phyloP scores from a whole-genome alignment of 208 protist genomes.

The Leishmania martiniquensis region DNA sequence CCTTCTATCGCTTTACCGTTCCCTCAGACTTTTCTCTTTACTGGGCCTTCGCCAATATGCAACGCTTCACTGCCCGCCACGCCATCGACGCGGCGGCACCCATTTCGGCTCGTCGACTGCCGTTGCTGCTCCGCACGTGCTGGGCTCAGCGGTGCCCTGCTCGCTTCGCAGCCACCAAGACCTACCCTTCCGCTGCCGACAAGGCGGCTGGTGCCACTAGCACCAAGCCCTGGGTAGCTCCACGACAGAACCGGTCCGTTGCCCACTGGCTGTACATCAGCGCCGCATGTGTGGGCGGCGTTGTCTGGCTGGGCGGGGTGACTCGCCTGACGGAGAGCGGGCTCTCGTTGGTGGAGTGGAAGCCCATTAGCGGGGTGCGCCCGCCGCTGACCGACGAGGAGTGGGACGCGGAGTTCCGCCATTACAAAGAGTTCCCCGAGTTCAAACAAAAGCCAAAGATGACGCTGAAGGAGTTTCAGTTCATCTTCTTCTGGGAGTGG shows the following conservation, averaged over 20 bases:
- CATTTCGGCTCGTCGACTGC: conserved; percentile 5
- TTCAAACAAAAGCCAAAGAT: conserved; percentile 95
- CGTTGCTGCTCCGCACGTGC: conserved; percentile 8
- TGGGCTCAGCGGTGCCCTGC: conserved; percentile 22
- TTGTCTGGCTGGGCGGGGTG: conserved; percentile 94
- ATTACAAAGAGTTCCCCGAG: conserved; percentile 97
- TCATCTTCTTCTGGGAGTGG: conserved; percentile 98
- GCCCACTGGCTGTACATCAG: conserved; percentile 90
- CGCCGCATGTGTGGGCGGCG: conserved; percentile 85
- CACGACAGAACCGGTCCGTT: conserved; percentile 68
- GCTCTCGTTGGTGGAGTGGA: conserved; percentile 96
- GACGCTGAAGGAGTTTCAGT: conserved; percentile 96
- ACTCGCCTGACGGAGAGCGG: conserved; percentile 96
- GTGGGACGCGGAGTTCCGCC: conserved; percentile 96
- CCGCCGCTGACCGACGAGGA: conserved; percentile 91
- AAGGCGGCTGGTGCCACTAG: conserved; percentile 9
- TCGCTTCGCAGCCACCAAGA: conserved; percentile 15
- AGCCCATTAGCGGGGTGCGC: conserved; percentile 87
- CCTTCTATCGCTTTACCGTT: neutral
- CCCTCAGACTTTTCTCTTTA: neutral
- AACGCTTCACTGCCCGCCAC: conserved; percentile 20
- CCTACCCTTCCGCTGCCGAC: conserved; percentile 11
- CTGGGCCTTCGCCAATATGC: conserved; percentile 17
- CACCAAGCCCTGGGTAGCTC: conserved; percentile 25
- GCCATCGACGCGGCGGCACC: conserved; percentile 10